Base-by-base conservation (phyloP, 179 eudicot genomes). In the Drosera spatulata region DNA sequence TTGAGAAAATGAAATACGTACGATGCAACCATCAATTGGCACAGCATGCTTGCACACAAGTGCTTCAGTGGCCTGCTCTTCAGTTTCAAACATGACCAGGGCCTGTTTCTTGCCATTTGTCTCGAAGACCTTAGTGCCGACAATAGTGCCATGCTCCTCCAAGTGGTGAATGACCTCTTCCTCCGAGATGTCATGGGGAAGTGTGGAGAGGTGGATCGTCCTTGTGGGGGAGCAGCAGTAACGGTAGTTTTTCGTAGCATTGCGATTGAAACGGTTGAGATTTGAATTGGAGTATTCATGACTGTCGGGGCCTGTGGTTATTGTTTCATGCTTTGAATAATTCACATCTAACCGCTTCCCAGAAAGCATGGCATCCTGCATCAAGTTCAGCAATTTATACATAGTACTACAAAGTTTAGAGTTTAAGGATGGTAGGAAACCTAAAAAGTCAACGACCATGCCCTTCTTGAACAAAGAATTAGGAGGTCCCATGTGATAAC, bases 151-250 rank as follows among this genome's bases (percentile, higher is more conserved):
- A 58, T 93, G 94, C 71, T 89, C 99, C 71, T 85, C 97, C 8
- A 93, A 43, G 63, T 86, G 88, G 53, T 75, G 66, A 42, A 85
- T 63, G 7, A 89, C 83, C 67, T 93, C 95, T 55, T 86, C 95
- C 77, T 89, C 93, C 0, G 75, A 83, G 15, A 86, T 75, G 66
- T 86, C 97, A 60, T 82, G 88, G 3, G 93, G 93, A 42, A 93
- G 80, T 56, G 86, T 77, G 3, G 99, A 93, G 11, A 93, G 54
- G 70, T 93, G 99, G 68, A 93, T 86, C 87, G 86, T 81, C 75
- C 86, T 93, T 64, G 97, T 93, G 2, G 99, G 99, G 12, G 99
- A 82, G 66, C 95, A 93, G 80, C 99, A 93, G 76, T 93, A 93
- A 15, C 95, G 85, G 70, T 90, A 93, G 55, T 90, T 85, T 70